A percentile compares a stretch with the other conserved stretches of the same genome.
Evolutionary conservation across 2,329 filamentous ascomycete genomes (phyloP).

Genomic region (Scytalidium lignicola): DNA sequence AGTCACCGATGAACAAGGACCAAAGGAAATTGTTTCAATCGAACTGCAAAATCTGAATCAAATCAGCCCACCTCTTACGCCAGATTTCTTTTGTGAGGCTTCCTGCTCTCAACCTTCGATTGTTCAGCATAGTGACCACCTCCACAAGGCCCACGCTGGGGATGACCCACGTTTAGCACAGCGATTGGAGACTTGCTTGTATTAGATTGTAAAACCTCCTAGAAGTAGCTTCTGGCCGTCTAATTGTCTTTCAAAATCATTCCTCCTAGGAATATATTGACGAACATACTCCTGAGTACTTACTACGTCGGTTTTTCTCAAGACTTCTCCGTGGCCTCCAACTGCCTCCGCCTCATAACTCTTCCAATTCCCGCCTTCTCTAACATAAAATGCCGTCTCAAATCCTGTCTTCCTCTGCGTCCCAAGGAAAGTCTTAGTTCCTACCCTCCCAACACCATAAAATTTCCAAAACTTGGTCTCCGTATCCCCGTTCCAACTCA

Average conservation of each 20-base stretch:
- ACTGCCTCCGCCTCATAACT: not conserved
- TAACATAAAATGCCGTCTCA: conserved; percentile 28
- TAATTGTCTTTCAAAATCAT: not conserved
- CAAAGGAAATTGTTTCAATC: too few relatives aligned
- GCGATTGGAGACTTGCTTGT: too few relatives aligned
- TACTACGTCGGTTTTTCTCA: not conserved
- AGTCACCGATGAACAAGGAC: too few relatives aligned
- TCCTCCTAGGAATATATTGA: not conserved
- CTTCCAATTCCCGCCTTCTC: conserved; percentile 8
- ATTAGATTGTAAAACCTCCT: too few relatives aligned
- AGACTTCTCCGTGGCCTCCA: not conserved
- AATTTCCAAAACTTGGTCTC: conserved; percentile 33
- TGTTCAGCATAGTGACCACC: too few relatives aligned
- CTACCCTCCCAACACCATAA: conserved; percentile 17
- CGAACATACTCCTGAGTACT: not conserved
- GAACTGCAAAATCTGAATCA: too few relatives aligned
- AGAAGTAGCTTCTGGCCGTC: not conserved
- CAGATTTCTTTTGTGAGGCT: too few relatives aligned
- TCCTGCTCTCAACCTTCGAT: too few relatives aligned
- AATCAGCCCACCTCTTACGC: too few relatives aligned
- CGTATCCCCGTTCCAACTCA: conserved; percentile 34
- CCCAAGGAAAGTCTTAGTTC: conserved; percentile 19
- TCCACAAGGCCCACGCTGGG: too few relatives aligned
- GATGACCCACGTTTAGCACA: too few relatives aligned
- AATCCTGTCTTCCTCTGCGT: conserved; percentile 28